A percentile compares a stretch with the other conserved stretches of the same genome.
These are phyloP conservation scores for Kluyveromyces aestuarii DNA, from an alignment of 805 yeast species.

Conservation along the genomic window DNA sequence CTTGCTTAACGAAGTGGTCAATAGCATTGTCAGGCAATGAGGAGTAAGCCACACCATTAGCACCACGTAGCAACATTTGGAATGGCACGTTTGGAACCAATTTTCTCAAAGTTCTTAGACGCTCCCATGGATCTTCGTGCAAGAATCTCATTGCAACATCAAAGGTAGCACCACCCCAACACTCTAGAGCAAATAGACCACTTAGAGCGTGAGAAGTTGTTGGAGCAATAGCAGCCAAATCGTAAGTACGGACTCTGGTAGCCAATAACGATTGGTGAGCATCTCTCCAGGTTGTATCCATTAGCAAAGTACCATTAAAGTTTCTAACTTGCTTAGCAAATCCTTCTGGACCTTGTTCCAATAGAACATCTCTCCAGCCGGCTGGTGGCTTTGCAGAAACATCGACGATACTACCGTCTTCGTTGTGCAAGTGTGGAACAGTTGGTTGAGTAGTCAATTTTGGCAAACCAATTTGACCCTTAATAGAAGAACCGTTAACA, in stretches of 20 bases:
- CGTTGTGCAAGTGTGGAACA: slow-evolving; percentile 63
- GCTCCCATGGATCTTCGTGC: slow-evolving; percentile 98
- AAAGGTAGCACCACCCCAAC: slow-evolving; percentile 99
- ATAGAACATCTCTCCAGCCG: slow-evolving; percentile 89
- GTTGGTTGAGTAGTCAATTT: slow-evolving; percentile 67
- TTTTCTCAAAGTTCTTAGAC: slow-evolving; percentile 78
- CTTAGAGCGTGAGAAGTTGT: slow-evolving; percentile 84
- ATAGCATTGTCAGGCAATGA: slow-evolving; percentile 97
- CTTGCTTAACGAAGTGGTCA: slow-evolving; percentile 92
- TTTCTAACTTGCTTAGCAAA: slow-evolving; percentile 84
- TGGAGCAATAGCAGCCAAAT: slow-evolving; percentile 84
- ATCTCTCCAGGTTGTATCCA: slow-evolving; percentile 99
- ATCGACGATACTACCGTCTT: slow-evolving; percentile 51
- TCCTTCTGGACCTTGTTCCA: slow-evolving; percentile 78
- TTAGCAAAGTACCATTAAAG: slow-evolving; percentile 78
- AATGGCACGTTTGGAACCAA: slow-evolving; percentile 97
- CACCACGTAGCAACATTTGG: slow-evolving; percentile 99
- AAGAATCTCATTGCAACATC: slow-evolving; percentile 98
- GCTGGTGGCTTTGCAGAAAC: slow-evolving; percentile 44
- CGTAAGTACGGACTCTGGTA: slow-evolving; percentile 93
- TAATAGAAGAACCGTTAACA: slow-evolving; percentile 92
- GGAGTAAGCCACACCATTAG: slow-evolving; percentile 97
- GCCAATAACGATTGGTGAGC: slow-evolving; percentile 98
- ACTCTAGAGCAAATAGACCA: slow-evolving; percentile 91
- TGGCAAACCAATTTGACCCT: slow-evolving; percentile 92